phyloP scores from a whole-genome alignment of 2,329 filamentous ascomycete genomes.

The Cadophora sp. region DNA sequence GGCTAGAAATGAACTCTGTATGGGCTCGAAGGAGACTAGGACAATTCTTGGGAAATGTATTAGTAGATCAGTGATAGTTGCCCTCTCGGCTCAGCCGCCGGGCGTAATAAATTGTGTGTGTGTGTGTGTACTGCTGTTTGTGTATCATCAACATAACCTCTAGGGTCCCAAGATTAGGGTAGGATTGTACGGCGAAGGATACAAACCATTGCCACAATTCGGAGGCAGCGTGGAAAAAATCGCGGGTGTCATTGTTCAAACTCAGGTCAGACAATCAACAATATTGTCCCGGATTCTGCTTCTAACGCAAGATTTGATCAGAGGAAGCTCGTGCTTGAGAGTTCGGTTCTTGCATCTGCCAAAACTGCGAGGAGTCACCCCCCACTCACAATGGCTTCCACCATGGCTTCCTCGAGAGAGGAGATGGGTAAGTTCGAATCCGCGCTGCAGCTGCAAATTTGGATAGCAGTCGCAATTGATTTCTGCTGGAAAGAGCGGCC shows the following conservation, averaged over 20 bases:
- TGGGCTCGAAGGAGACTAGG: no score
- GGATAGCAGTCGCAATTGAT: neutral
- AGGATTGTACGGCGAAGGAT: neutral
- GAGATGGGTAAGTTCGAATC: conserved; percentile 13
- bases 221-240: conserved; percentile 4
- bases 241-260: neutral
- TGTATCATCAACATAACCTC: neutral
- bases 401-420: conserved; percentile 8
- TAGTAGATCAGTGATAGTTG: no score
- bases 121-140: neutral
- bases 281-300: neutral
- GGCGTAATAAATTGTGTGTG: no score
- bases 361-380: no score
- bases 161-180: conserved; percentile 18
- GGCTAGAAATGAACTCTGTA: no score
- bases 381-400: neutral
- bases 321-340: no score
- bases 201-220: neutral
- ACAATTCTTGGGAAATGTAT: no score
- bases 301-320: neutral
- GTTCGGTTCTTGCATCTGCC: neutral
- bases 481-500: neutral
- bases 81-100: no score
- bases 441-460: neutral
- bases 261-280: neutral